Percentiles rank a stretch among this genome's conserved stretches.
These are phyloP conservation scores for Amaranthus cruentus DNA, from an alignment of 148 eudicot genomes.

Conservation along the genomic window DNA sequence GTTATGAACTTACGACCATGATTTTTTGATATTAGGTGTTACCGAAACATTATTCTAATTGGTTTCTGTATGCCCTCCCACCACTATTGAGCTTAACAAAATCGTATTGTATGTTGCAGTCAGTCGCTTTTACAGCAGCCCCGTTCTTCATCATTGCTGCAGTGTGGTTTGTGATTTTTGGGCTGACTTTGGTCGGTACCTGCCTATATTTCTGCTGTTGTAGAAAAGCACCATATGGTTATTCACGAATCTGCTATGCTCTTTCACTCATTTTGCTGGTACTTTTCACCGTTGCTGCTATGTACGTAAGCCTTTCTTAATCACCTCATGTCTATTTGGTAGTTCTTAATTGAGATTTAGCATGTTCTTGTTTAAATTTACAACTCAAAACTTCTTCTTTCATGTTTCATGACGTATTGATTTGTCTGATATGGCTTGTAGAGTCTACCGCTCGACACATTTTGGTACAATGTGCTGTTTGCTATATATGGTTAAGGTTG, in stretches of 20 bases:
- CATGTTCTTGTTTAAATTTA: background rate
- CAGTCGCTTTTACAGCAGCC: slow-evolving; percentile 48
- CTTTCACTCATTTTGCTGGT: slow-evolving; percentile 41
- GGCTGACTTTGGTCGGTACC: slow-evolving; percentile 43
- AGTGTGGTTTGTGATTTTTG: slow-evolving; percentile 52
- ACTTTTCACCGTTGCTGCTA: slow-evolving; percentile 45
- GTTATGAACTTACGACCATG: too few relatives aligned
- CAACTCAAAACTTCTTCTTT: background rate
- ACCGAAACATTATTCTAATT: background rate
- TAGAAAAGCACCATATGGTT: slow-evolving; percentile 40
- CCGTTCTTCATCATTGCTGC: slow-evolving; percentile 46
- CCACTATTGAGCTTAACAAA: background rate
- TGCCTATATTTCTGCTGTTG: slow-evolving; percentile 51
- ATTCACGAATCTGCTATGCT: slow-evolving; percentile 53
- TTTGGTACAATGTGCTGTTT: too few relatives aligned
- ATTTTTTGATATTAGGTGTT: background rate
- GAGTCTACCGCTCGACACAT: background rate
- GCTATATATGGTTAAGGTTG: too few relatives aligned
- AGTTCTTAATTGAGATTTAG: background rate
- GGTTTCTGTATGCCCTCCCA: background rate
- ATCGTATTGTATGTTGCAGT: slow-evolving; percentile 35
- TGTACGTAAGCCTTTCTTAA: slow-evolving; percentile 32
- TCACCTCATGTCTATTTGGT: background rate
- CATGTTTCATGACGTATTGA: background rate
- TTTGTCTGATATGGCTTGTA: background rate